Evolutionary conservation across 306 rosid species (phyloP).

Genomic region (Hippophae tibetana): DNA sequence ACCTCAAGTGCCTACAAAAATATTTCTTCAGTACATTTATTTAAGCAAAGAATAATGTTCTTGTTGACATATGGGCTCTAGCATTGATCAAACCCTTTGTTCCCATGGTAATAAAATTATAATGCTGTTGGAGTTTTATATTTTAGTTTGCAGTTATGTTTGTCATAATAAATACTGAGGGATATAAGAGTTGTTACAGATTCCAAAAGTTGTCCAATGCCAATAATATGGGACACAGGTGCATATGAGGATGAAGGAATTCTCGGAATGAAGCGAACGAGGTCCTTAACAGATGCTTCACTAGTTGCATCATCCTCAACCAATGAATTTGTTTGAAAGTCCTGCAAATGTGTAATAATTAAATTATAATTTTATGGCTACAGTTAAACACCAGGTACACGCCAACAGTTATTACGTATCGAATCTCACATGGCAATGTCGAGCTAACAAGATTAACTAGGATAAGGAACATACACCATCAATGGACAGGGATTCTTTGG

Average conservation of each 20-base stretch:
- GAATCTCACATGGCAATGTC: too few relatives aligned
- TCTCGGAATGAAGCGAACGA: constrained; percentile 63
- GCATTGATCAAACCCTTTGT: too few relatives aligned
- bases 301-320: constrained; percentile 69
- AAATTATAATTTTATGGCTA: background rate
- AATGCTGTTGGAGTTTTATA: background rate
- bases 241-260: constrained; percentile 39
- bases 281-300: constrained; percentile 74
- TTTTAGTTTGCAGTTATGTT: background rate
- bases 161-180: background rate
- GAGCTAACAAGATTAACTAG: too few relatives aligned
- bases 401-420: too few relatives aligned
- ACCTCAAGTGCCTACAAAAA: constrained; percentile 74
- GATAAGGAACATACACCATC: constrained; percentile 36
- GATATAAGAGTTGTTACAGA: constrained; percentile 40
- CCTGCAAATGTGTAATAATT: constrained; percentile 37
- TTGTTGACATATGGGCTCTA: background rate
- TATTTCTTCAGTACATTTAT: constrained; percentile 1
- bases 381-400: background rate
- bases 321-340: constrained; percentile 47
- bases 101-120: too few relatives aligned
- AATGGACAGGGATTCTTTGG: constrained; percentile 45
- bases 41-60: too few relatives aligned
- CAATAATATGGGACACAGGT: constrained; percentile 50
- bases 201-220: constrained; percentile 89